These are phyloP conservation scores for Microstegium vimineum DNA, from an alignment of 176 grass and related monocot species.

Conservation along the genomic window DNA sequence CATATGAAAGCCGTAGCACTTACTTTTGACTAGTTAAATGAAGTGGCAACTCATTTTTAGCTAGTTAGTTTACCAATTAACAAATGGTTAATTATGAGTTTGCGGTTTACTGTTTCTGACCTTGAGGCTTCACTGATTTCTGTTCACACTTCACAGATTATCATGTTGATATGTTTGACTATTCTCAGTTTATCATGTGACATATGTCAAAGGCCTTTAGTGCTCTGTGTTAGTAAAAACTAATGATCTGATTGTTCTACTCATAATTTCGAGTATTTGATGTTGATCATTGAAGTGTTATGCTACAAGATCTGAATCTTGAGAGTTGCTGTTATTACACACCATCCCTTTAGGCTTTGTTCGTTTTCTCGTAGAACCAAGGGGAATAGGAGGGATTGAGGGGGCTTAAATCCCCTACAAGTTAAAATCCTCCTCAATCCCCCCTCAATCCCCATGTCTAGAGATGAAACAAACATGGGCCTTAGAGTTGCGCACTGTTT, in stretches of 20 bases:
- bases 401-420: no score
- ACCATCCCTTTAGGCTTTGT: neutral
- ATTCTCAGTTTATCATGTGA: neutral
- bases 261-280: neutral
- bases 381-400: no score
- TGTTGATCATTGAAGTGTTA: neutral
- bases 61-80: slow-evolving; percentile 1
- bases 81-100: neutral
- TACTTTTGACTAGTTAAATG: neutral
- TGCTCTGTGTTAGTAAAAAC: neutral
- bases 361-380: no score
- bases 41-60: slow-evolving; percentile 5
- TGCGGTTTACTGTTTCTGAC: neutral
- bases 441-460: no score
- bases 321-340: neutral
- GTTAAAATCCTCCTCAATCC: no score
- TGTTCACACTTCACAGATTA: neutral
- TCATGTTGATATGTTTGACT: neutral
- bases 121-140: neutral
- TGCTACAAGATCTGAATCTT: neutral
- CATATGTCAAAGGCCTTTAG: neutral
- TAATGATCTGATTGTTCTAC: neutral
- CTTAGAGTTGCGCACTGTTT: neutral
- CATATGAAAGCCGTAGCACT: neutral
- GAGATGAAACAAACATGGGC: no score